A percentile compares a stretch with the other conserved stretches of the same genome.
phyloP scores from a whole-genome alignment of 129 eudicot species.

The Flaveria linearis region DNA sequence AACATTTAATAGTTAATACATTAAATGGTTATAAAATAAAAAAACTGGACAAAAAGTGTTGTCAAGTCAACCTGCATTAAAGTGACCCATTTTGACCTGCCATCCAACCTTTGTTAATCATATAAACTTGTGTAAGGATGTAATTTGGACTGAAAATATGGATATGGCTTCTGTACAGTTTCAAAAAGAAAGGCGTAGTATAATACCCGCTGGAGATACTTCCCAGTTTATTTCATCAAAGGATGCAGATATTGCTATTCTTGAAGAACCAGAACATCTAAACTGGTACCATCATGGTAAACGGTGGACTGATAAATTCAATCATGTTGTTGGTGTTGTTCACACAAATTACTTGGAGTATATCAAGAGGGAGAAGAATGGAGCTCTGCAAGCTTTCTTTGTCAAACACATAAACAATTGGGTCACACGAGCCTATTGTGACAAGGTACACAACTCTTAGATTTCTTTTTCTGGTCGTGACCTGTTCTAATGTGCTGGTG shows the following conservation, averaged over 20 bases:
- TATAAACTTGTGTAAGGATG: constrained; percentile 15
- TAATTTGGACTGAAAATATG: neutral
- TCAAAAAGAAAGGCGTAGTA: constrained; percentile 86
- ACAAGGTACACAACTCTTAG: constrained; percentile 55
- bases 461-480: neutral
- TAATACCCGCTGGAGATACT: constrained; percentile 96
- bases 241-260: constrained; percentile 93
- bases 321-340: constrained; percentile 97
- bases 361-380: constrained; percentile 93
- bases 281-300: constrained; percentile 98
- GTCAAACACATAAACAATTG: constrained; percentile 89
- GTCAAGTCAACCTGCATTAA: neutral
- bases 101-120: neutral
- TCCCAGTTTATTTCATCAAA: constrained; percentile 79
- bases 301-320: constrained; percentile 98
- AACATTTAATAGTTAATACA: neutral
- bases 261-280: constrained; percentile 96
- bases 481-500: neutral
- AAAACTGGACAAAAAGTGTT: neutral
- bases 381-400: constrained; percentile 90
- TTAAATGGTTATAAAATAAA: neutral
- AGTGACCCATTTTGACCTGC: neutral
- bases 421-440: constrained; percentile 82
- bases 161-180: constrained; percentile 48
- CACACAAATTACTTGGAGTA: constrained; percentile 97